These are phyloP conservation scores for Leccinum aurantiacum DNA, from an alignment of 768 basidiomycete genomes.

Conservation along the genomic window DNA sequence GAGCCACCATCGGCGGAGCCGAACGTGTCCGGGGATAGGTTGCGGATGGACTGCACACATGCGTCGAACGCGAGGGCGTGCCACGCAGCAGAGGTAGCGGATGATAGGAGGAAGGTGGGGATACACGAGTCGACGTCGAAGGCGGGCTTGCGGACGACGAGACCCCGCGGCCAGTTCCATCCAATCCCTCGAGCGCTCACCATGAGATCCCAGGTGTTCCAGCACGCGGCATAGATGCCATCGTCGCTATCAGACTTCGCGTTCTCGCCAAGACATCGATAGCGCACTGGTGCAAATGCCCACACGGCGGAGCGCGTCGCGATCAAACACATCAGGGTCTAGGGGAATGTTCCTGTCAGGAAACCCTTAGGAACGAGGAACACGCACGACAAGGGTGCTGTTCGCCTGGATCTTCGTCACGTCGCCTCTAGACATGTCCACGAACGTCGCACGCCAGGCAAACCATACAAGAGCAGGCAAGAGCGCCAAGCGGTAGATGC, in stretches of 20 bases:
- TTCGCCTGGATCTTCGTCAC: constrained; percentile 15
- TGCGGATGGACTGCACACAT: constrained; percentile 13
- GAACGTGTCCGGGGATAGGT: constrained; percentile 42
- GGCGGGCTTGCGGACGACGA: constrained; percentile 15
- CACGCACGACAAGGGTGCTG: constrained; percentile 21
- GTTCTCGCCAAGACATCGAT: constrained; percentile 9
- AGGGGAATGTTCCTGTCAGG: neutral
- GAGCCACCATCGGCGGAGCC: constrained; percentile 32
- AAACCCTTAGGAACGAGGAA: neutral
- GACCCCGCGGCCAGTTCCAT: constrained; percentile 28
- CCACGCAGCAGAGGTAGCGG: neutral
- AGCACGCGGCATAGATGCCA: constrained; percentile 16
- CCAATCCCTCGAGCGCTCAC: constrained; percentile 26
- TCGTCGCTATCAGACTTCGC: neutral
- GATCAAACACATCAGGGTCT: constrained; percentile 18
- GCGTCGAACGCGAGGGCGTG: constrained; percentile 20
- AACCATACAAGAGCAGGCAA: constrained; percentile 47
- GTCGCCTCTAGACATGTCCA: constrained; percentile 27
- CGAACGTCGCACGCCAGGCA: constrained; percentile 39
- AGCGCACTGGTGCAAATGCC: constrained; percentile 19
- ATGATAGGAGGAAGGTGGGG: constrained; percentile 12
- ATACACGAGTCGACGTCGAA: constrained; percentile 11
- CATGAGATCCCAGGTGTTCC: constrained; percentile 31
- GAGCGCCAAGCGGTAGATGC: constrained; percentile 44
- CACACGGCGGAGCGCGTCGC: constrained; percentile 19